phyloP scores from a whole-genome alignment of 768 basidiomycete genomes.

The Lentinula raphanica region DNA sequence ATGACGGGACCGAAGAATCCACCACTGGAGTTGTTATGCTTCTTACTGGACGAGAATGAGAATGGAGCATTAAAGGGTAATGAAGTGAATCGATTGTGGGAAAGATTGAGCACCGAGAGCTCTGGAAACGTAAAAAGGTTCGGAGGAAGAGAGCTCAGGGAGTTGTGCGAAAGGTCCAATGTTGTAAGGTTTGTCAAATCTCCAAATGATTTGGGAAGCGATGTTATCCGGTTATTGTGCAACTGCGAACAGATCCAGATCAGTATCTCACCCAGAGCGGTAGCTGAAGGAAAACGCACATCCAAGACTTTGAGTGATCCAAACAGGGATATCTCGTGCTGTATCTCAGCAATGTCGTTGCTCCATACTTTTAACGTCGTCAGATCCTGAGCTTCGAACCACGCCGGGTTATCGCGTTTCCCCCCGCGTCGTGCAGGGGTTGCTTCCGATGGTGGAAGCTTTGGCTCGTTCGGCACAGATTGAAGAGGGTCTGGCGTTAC shows the following conservation, averaged over 20 bases:
- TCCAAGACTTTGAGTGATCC: slow-evolving; percentile 78
- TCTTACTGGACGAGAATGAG: slow-evolving; percentile 6
- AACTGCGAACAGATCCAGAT: slow-evolving; percentile 37
- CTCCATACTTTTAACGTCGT: slow-evolving; percentile 72
- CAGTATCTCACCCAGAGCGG: not conserved
- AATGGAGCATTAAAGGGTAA: slow-evolving; percentile 65
- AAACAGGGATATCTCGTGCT: slow-evolving; percentile 79
- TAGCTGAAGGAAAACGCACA: slow-evolving; percentile 40
- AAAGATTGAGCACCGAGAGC: slow-evolving; percentile 61
- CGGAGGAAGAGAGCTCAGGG: slow-evolving; percentile 54
- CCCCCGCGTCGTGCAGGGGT: slow-evolving; percentile 29
- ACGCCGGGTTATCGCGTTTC: slow-evolving; percentile 48
- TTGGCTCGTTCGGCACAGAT: slow-evolving; percentile 57
- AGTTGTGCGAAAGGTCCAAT: slow-evolving; percentile 74
- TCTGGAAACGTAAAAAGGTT: slow-evolving; percentile 66
- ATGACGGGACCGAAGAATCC: slow-evolving; percentile 64
- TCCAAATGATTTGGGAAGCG: slow-evolving; percentile 60
- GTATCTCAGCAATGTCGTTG: slow-evolving; percentile 74
- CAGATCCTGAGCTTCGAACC: slow-evolving; percentile 82
- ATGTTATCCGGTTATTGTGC: slow-evolving; percentile 64
- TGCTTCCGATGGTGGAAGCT: slow-evolving; percentile 34
- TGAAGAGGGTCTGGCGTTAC: slow-evolving; percentile 67
- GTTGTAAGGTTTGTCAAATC: slow-evolving; percentile 63
- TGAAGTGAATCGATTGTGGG: slow-evolving; percentile 59
- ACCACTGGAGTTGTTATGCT: slow-evolving; percentile 17